Evolutionary conservation across 179 eudicot species (phyloP).

Genomic region (Dionaea muscipula): DNA sequence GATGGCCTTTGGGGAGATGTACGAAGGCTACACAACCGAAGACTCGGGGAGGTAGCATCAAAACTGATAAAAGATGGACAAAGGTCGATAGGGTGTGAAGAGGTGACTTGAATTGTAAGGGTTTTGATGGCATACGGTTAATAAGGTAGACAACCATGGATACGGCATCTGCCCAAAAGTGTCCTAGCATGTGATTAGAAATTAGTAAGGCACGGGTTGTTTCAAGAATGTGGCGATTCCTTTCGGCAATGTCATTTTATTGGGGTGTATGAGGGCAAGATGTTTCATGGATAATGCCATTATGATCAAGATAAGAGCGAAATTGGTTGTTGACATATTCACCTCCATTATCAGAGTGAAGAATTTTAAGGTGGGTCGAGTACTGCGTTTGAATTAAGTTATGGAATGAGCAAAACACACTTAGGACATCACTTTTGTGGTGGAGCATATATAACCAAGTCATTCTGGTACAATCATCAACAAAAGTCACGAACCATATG

Average conservation of each 20-base stretch:
- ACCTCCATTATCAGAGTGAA: conserved; percentile 3
- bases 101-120: not conserved
- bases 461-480: conserved; percentile 6
- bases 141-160: not conserved
- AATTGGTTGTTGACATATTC: conserved; percentile 1
- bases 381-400: conserved; percentile 3
- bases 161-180: conserved; percentile 1
- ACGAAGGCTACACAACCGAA: not conserved
- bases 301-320: not conserved
- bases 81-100: not conserved
- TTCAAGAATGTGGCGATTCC: conserved; percentile 4
- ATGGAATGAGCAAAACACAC: not conserved
- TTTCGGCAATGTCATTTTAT: conserved; percentile 3
- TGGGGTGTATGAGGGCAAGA: conserved; percentile 3
- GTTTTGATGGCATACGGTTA: not conserved
- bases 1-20: not conserved
- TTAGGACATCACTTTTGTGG: not conserved
- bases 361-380: not conserved
- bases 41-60: not conserved
- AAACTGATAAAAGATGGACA: not conserved
- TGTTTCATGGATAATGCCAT: not conserved
- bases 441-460: conserved; percentile 2
- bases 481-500: conserved; percentile 7
- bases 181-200: not conserved
- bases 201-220: conserved; percentile 5